A percentile compares a stretch with the other conserved stretches of the same genome.
These are phyloP conservation scores for Leishmania major DNA, from an alignment of 208 protist genomes.

Conservation along the genomic window DNA sequence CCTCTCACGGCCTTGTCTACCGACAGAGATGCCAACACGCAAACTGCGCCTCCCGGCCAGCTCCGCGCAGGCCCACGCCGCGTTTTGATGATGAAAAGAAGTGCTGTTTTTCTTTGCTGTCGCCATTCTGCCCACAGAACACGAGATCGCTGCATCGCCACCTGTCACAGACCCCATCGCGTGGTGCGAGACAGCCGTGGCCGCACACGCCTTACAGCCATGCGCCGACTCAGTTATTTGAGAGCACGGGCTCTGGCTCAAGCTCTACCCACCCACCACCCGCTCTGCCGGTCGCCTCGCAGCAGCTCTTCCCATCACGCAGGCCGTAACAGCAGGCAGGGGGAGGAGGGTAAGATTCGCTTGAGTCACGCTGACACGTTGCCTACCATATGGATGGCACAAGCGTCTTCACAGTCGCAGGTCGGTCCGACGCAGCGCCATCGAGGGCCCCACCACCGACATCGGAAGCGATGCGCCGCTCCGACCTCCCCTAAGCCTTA, in stretches of 20 bases:
- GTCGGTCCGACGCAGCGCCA: not conserved
- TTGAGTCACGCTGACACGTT: not conserved
- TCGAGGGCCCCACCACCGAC: not conserved
- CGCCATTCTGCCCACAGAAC: too few species aligned
- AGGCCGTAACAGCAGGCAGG: not conserved
- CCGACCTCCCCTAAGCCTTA: not conserved
- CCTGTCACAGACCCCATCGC: too few species aligned
- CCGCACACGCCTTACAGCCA: slow-evolving; percentile 13
- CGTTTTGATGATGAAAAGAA: too few species aligned
- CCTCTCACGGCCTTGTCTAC: not conserved
- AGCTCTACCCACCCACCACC: slow-evolving; percentile 16
- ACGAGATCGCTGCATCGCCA: too few species aligned
- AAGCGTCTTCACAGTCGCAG: not conserved
- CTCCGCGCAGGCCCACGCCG: not conserved
- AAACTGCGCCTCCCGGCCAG: not conserved
- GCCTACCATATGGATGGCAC: not conserved
- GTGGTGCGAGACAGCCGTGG: too few species aligned
- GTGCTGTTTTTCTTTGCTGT: too few species aligned
- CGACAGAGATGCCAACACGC: not conserved
- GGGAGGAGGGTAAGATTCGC: not conserved
- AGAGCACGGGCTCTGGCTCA: not conserved
- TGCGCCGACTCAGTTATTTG: slow-evolving; percentile 28
- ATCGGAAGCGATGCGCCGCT: not conserved
- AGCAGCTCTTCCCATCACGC: not conserved
- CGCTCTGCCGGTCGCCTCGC: not conserved